Percentiles rank a stretch among this genome's conserved stretches.
phyloP scores from a whole-genome alignment of 1,139 yeast genomes.

The Geotrichum citri-aurantii region DNA sequence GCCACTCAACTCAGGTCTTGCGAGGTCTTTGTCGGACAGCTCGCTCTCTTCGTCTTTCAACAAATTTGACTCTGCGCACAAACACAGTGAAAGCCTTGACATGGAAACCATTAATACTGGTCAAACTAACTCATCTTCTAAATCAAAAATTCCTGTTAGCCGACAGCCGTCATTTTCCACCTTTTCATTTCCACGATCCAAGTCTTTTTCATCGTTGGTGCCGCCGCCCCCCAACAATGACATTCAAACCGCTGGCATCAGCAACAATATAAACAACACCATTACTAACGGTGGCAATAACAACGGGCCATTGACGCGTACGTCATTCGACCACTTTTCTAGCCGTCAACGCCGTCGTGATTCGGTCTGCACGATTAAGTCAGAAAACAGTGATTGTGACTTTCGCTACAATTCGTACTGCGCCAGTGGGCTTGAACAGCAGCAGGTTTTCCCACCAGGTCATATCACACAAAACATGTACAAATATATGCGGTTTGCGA shows the following conservation, averaged over 20 bases:
- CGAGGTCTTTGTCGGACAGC: conserved; percentile 10
- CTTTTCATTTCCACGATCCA: conserved; percentile 7
- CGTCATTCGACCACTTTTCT: neutral
- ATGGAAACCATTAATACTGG: neutral
- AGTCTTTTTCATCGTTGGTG: conserved; percentile 10
- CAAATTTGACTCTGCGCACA: conserved; percentile 7
- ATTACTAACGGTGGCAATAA: neutral
- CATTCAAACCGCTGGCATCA: neutral
- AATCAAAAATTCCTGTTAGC: neutral
- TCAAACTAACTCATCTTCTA: neutral
- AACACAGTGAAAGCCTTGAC: conserved; percentile 15
- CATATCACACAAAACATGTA: conserved; percentile 32
- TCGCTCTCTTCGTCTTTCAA: conserved; percentile 3
- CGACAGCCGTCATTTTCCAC: conserved; percentile 4
- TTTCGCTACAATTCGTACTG: conserved; percentile 16
- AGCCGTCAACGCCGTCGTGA: conserved; percentile 10
- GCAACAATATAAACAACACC: neutral
- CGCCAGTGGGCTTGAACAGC: conserved; percentile 10
- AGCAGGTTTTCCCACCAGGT: conserved; percentile 27
- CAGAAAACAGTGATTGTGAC: conserved; percentile 10
- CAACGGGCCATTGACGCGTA: neutral
- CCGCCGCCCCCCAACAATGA: conserved; percentile 13
- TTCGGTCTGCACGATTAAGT: conserved; percentile 18
- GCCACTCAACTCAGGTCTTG: neutral
- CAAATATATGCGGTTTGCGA: conserved; percentile 33